Evolutionary conservation across 306 rosid genomes (phyloP).

Genomic region (Begonia peltatifolia): DNA sequence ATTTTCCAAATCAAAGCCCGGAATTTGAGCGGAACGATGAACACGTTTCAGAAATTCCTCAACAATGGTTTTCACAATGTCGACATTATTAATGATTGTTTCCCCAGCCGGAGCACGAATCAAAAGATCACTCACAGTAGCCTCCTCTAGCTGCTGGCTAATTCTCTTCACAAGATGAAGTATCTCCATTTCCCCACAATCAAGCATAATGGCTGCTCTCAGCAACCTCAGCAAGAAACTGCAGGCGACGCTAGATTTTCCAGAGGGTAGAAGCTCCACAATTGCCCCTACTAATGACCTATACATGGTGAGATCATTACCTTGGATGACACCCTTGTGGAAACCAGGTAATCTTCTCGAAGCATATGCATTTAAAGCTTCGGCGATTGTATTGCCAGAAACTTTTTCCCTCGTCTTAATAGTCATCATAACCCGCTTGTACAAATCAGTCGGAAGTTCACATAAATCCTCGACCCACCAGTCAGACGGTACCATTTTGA

Average conservation of each 20-base stretch:
- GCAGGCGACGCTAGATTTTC: constrained; percentile 39
- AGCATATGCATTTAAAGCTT: constrained; percentile 70
- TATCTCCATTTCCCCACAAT: constrained; percentile 44
- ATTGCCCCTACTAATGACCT: constrained; percentile 52
- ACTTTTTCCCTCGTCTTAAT: constrained; percentile 43
- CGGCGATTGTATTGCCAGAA: constrained; percentile 50
- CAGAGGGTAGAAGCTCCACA: constrained; percentile 40
- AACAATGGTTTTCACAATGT: constrained; percentile 59
- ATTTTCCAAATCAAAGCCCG: no score
- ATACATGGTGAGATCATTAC: constrained; percentile 43
- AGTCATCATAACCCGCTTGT: constrained; percentile 45
- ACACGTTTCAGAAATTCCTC: constrained; percentile 47
- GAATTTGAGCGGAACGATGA: constrained; percentile 5
- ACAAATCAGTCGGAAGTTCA: constrained; percentile 76
- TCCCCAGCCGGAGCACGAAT: constrained; percentile 34
- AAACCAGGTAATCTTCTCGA: constrained; percentile 56
- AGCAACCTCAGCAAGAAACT: constrained; percentile 58
- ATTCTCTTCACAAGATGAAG: constrained; percentile 45
- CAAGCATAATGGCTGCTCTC: constrained; percentile 36
- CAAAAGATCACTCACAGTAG: constrained; percentile 56
- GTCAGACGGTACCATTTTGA: constrained; percentile 63
- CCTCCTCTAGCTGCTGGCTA: constrained; percentile 69
- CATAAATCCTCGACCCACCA: constrained; percentile 99
- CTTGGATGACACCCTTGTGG: constrained; percentile 48
- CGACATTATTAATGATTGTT: constrained; percentile 33